Conservation (phyloP, 108 stramenopile species). For the Cyclostephanos invisitatus region DNA sequence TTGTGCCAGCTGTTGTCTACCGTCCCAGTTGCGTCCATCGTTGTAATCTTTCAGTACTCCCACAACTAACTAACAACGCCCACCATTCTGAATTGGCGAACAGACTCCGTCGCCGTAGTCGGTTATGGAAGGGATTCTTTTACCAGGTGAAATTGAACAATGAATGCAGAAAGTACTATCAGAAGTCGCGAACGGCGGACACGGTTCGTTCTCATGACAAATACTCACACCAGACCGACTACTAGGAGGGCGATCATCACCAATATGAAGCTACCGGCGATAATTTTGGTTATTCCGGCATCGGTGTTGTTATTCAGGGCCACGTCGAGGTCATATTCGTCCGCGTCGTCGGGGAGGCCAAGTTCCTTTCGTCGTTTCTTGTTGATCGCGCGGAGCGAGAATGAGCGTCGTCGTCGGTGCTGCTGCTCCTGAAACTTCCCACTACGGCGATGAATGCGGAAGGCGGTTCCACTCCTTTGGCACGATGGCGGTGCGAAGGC, state of each 20-base stretch:
- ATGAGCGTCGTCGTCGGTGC: background rate
- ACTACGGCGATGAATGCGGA: background rate
- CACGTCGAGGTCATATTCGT: constrained; percentile 83
- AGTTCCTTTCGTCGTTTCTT: constrained; percentile 66
- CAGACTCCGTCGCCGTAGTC: constrained; percentile 88
- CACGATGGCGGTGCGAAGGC: constrained; percentile 13
- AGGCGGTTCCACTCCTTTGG: constrained; percentile 6
- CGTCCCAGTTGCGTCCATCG: too few species aligned
- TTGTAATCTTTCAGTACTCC: background rate
- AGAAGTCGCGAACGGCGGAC: constrained; percentile 58
- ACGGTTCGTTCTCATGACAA: background rate
- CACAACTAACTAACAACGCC: constrained; percentile 56
- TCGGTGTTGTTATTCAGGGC: constrained; percentile 81
- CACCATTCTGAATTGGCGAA: constrained; percentile 73
- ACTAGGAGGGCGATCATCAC: constrained; percentile 72
- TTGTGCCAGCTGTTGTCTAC: too few species aligned
- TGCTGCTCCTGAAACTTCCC: background rate
- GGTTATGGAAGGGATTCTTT: constrained; percentile 57
- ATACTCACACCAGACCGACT: constrained; percentile 71
- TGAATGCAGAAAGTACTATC: constrained; percentile 3
- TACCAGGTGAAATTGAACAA: background rate
- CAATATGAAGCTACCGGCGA: constrained; percentile 86
- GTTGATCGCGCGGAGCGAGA: constrained; percentile 33
- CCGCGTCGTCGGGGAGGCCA: constrained; percentile 80
- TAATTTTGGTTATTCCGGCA: constrained; percentile 79